These are phyloP conservation scores for Selaginella moellendorffii DNA, from an alignment of 75 land plant species.

Conservation along the genomic window DNA sequence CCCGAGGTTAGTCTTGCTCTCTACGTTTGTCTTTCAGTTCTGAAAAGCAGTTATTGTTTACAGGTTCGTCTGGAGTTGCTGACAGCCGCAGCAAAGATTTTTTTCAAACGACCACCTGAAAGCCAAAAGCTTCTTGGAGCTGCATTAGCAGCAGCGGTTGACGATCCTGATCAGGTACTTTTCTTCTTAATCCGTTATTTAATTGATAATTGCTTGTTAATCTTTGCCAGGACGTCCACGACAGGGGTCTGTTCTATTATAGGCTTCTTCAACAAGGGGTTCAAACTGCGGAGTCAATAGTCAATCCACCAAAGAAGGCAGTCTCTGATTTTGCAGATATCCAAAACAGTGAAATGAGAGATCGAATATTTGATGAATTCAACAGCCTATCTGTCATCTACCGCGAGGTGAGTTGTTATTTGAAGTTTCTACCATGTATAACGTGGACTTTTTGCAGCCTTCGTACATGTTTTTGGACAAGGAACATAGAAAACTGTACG, in stretches of 20 bases:
- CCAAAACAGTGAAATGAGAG: slow-evolving; percentile 89
- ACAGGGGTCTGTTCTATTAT: slow-evolving; percentile 88
- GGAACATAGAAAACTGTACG: slow-evolving; percentile 84
- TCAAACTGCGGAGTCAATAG: slow-evolving; percentile 67
- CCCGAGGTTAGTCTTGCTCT: slow-evolving; percentile 38
- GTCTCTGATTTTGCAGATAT: slow-evolving; percentile 98
- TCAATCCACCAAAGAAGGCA: slow-evolving; percentile 96
- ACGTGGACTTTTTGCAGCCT: slow-evolving; percentile 38
- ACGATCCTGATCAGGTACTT: slow-evolving; percentile 87
- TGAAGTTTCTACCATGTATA: neutral
- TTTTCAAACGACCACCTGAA: slow-evolving; percentile 92
- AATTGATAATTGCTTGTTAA: too few relatives aligned
- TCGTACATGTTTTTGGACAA: slow-evolving; percentile 97
- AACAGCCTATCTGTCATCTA: slow-evolving; percentile 90
- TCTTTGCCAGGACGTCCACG: slow-evolving; percentile 89
- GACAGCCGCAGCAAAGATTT: slow-evolving; percentile 84
- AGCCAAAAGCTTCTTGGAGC: slow-evolving; percentile 79
- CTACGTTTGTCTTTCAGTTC: neutral
- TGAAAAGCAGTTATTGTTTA: slow-evolving; percentile 2
- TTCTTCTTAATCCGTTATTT: too few relatives aligned
- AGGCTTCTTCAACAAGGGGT: slow-evolving; percentile 82
- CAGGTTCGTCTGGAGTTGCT: slow-evolving; percentile 92
- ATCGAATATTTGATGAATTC: slow-evolving; percentile 97
- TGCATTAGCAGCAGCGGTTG: slow-evolving; percentile 76
- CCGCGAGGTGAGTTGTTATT: slow-evolving; percentile 44